These are phyloP conservation scores for Wickerhamomyces strasburgensis DNA, from an alignment of 805 yeast species.

Conservation along the genomic window DNA sequence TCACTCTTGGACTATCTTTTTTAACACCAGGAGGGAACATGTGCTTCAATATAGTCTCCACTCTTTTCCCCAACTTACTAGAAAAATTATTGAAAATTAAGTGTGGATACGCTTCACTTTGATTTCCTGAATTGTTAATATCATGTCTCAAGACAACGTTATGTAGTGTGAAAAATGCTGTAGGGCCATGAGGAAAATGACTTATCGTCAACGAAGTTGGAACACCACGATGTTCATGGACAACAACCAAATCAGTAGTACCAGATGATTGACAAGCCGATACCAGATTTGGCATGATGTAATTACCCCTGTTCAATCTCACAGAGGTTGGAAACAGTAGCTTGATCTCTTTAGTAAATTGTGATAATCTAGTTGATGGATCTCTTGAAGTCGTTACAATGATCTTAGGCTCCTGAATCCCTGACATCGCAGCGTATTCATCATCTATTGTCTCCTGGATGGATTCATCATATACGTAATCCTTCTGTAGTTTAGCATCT, in stretches of 20 bases:
- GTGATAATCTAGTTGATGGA: conserved; percentile 79
- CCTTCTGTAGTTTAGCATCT: conserved; percentile 73
- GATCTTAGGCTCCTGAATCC: conserved; percentile 84
- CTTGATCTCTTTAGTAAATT: conserved; percentile 89
- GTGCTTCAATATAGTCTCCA: conserved; percentile 75
- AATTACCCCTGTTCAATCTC: conserved; percentile 89
- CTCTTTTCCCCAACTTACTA: conserved; percentile 76
- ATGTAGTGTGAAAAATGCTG: conserved; percentile 89
- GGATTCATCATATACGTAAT: conserved; percentile 83
- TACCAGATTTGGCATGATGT: conserved; percentile 78
- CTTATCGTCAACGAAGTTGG: conserved; percentile 91
- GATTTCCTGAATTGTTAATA: conserved; percentile 76
- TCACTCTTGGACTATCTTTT: conserved; percentile 83
- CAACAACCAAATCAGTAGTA: conserved; percentile 75
- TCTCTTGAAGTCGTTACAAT: conserved; percentile 92
- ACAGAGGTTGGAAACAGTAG: conserved; percentile 85
- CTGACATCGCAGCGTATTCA: conserved; percentile 84
- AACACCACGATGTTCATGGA: conserved; percentile 97
- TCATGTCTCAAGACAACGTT: conserved; percentile 95
- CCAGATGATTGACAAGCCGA: conserved; percentile 77
- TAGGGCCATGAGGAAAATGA: conserved; percentile 98
- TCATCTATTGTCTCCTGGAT: conserved; percentile 69
- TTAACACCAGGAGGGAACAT: conserved; percentile 97
- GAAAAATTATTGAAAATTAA: conserved; percentile 87
- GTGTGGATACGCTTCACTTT: conserved; percentile 91